A percentile compares a stretch with the other conserved stretches of the same genome.
Evolutionary conservation across 1,284 basidiomycete species (phyloP).

Genomic region (Melampsora larici-populina): DNA sequence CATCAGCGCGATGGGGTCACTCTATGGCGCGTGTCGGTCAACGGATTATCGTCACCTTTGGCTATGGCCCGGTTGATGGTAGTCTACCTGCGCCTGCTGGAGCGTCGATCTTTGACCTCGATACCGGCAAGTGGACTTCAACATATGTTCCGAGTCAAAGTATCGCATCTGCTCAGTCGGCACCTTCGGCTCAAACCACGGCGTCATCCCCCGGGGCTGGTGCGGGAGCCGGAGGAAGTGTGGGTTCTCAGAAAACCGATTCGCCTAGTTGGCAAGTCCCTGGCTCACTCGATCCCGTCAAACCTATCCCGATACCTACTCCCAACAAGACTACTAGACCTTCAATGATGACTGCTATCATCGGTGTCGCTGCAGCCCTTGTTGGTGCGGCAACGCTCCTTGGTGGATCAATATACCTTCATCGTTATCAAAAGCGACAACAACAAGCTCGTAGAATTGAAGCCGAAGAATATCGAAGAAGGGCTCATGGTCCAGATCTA

Average conservation of each 20-base stretch:
- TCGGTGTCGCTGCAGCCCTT: conserved; percentile 13
- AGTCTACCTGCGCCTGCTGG: conserved; percentile 21
- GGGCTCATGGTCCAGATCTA: conserved; percentile 34
- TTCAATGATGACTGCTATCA: not conserved
- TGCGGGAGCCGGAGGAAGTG: not conserved
- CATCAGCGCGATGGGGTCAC: conserved; percentile 34
- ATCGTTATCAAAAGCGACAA: conserved; percentile 29
- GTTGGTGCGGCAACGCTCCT: conserved; percentile 4
- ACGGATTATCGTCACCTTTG: conserved; percentile 26
- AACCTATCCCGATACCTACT: not conserved
- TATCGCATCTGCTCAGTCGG: not conserved
- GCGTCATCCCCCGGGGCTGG: not conserved
- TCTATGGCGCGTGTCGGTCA: conserved; percentile 29
- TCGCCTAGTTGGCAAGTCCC: conserved; percentile 17
- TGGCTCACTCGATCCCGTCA: conserved; percentile 13
- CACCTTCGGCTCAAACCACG: not conserved
- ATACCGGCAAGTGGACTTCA: conserved; percentile 12
- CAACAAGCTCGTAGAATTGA: conserved; percentile 4
- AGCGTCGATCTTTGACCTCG: conserved; percentile 17
- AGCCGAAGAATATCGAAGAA: conserved; percentile 24
- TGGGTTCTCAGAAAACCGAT: not conserved
- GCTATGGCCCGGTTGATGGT: conserved; percentile 10
- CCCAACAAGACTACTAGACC: not conserved
- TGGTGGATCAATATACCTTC: conserved; percentile 9
- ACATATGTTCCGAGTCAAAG: conserved; percentile 13